Evolutionary conservation across 2,329 filamentous ascomycete genomes (phyloP).

Genomic region (Scedosporium dehoogii): DNA sequence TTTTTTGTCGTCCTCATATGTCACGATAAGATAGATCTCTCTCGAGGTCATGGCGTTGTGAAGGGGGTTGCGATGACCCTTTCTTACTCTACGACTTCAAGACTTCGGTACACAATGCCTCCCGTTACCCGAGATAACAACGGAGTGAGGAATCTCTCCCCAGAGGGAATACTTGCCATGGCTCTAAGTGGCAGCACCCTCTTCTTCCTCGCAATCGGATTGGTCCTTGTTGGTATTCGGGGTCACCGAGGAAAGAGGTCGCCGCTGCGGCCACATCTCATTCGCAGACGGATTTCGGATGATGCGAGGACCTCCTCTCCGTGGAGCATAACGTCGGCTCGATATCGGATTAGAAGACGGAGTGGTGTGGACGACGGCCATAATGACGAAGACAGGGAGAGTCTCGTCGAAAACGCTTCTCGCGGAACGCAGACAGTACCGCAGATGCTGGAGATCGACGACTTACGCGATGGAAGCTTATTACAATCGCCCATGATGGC

Average conservation of each 20-base stretch:
- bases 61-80: too few relatives aligned
- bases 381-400: not conserved
- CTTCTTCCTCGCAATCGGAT: slow-evolving; percentile 31
- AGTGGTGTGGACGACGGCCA: not conserved
- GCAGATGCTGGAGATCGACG: not conserved
- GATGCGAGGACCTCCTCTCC: not conserved
- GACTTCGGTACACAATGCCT: not conserved
- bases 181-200: slow-evolving; percentile 36
- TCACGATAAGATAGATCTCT: too few relatives aligned
- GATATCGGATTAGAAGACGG: not conserved
- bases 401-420: not conserved
- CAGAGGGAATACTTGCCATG: slow-evolving; percentile 34
- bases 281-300: not conserved
- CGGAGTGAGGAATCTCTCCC: slow-evolving; percentile 13
- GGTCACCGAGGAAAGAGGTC: not conserved
- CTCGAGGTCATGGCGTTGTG: too few relatives aligned
- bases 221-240: slow-evolving; percentile 21
- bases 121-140: not conserved
- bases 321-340: not conserved
- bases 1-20: too few relatives aligned
- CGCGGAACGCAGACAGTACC: not conserved
- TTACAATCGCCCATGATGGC: too few relatives aligned
- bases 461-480: not conserved
- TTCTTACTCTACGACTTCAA: too few relatives aligned
- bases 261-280: not conserved